Evolutionary conservation across 2,329 filamentous ascomycete genomes (phyloP), one percentile per base, ranked within the genome.

Genomic region (Neofusicoccum kwambonambiense): DNA sequence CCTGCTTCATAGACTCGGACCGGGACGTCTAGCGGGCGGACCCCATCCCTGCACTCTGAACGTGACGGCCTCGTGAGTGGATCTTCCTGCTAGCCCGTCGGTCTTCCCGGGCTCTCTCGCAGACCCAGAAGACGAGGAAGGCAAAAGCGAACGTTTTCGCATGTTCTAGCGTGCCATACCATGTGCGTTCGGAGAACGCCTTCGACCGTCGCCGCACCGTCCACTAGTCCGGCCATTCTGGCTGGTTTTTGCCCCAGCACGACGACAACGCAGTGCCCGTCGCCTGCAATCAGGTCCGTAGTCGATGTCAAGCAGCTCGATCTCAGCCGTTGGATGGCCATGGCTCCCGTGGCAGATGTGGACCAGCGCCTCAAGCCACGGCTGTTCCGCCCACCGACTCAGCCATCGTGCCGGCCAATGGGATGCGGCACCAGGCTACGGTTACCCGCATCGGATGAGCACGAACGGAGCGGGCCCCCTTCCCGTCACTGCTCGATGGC

Each of bases 141-240:
- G 31, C 51, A 22, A 41, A 56, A 47, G 61, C 61, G 61, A 64
- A 64, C 61, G 61, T 64, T 64, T 64, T 45, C 61, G 61, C 61
- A 56, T n/a, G 12, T 60, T 54, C 41, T 64, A 54, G 61, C 12
- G 49, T 54, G 56, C 61, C 61, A 17, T 41, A 19, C 35, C n/a
- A 47, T 37, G 47, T 60, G 56, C 42, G 17, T 60, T 47, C 56
- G 56, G 56, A 60, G 39, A 45, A 45, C 22, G 54, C 54, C 54
- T 57, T 57, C 5, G 37, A 19, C 17, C 37, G 42, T 57, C 31
- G n/a, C 50, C 50, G n/a, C 50, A n/a, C 50, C 50, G 34, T 39
- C 34, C 52, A 37, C 12, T 35, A 58, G 54, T 15, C 35, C 41
- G 27, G 41, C 54, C 34, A 31, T 58, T 7, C 54, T 37, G 54